Evolutionary conservation across 495 filamentous ascomycete genomes (phyloP).

Genomic region (Aspergillus carlsbadensis): DNA sequence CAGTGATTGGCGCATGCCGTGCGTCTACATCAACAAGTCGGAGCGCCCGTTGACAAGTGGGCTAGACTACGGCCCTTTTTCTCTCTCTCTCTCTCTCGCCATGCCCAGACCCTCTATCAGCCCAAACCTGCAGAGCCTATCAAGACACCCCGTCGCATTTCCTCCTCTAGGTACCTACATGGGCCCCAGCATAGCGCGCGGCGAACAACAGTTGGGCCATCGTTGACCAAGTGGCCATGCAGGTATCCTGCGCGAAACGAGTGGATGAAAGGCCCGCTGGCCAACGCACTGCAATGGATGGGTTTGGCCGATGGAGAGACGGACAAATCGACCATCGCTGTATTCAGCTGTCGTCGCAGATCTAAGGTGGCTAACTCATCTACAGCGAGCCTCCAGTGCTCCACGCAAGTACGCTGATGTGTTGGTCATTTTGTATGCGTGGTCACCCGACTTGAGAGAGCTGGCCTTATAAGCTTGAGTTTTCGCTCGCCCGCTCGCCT

Average conservation of each 20-base stretch:
- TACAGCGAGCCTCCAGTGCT: conserved; percentile 16
- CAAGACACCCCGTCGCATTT: conserved; percentile 9
- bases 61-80: conserved; percentile 1
- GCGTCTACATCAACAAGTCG: conserved; percentile 9
- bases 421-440: conserved; percentile 29
- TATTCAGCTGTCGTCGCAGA: conserved; percentile 19
- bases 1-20: conserved; percentile 9
- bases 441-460: conserved; percentile 18
- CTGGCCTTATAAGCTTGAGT: conserved; percentile 14
- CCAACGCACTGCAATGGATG: conserved; percentile 22
- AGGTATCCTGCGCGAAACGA: conserved; percentile 26
- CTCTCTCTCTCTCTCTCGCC: no score
- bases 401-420: conserved; percentile 19
- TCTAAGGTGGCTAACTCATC: conserved; percentile 22
- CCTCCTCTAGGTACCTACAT: conserved; percentile 24
- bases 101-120: conserved; percentile 10
- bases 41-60: neutral
- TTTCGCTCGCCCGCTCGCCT: conserved; percentile 4
- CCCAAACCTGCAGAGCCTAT: conserved; percentile 11
- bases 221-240: conserved; percentile 25
- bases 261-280: conserved; percentile 25
- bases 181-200: conserved; percentile 13
- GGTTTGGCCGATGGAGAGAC: conserved; percentile 6
- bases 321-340: conserved; percentile 13
- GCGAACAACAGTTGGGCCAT: conserved; percentile 12